phyloP scores from a whole-genome alignment of 257 asterid species.

The Paraleonurus japonicus region DNA sequence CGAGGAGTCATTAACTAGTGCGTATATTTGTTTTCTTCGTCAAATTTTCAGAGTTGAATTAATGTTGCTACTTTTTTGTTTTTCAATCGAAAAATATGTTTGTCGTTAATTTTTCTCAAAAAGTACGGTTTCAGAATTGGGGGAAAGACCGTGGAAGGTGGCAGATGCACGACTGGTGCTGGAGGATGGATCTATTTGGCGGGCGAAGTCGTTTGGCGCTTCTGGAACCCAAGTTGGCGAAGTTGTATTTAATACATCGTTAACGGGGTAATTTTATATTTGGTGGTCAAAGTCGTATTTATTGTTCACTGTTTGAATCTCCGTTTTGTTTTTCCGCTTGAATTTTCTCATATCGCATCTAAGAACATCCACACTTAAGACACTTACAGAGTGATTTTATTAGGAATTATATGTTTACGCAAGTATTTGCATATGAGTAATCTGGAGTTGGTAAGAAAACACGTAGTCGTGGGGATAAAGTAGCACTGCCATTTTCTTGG shows the following conservation, averaged over 20 bases:
- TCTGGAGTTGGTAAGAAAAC: neutral
- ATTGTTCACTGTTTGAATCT: too few species aligned
- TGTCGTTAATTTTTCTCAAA: neutral
- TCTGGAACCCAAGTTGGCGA: conserved; percentile 98
- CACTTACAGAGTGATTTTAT: too few species aligned
- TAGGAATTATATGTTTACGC: too few species aligned
- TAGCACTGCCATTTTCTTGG: neutral
- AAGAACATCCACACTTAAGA: too few species aligned
- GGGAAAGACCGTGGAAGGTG: conserved; percentile 86
- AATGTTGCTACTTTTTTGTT: neutral
- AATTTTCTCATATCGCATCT: too few species aligned
- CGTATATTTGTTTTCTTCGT: neutral
- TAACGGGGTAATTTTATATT: conserved; percentile 76
- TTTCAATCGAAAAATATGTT: neutral
- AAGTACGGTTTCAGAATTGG: conserved; percentile 35
- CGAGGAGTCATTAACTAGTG: conserved; percentile 27
- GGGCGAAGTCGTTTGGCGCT: conserved; percentile 94
- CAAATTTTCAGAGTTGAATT: neutral
- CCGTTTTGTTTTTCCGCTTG: too few species aligned
- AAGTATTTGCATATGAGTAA: neutral
- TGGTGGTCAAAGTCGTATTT: too few species aligned
- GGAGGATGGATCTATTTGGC: conserved; percentile 94
- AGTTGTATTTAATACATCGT: conserved; percentile 92
- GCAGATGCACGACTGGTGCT: conserved; percentile 93
- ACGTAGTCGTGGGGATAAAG: neutral